Conservation (phyloP, 768 basidiomycete genomes). For the Thelephora aurantiotincta region DNA sequence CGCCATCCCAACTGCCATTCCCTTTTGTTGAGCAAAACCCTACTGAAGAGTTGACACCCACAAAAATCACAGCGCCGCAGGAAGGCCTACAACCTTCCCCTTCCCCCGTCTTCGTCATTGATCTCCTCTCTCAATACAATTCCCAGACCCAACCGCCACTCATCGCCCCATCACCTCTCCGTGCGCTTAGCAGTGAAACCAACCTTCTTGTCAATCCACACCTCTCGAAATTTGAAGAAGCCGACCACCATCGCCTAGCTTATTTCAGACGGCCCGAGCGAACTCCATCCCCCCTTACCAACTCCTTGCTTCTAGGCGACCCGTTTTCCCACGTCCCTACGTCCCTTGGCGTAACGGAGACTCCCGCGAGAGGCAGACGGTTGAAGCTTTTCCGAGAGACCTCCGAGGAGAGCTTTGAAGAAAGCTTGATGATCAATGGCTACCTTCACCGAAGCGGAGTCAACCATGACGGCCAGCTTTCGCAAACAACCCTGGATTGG, state of each 20-base stretch:
- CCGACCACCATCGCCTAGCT: conserved; percentile 55
- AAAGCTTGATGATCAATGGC: conserved; percentile 71
- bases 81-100: conserved; percentile 5
- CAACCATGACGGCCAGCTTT: conserved; percentile 11
- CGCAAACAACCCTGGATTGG: conserved; percentile 45
- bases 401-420: conserved; percentile 74
- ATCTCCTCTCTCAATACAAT: conserved; percentile 2
- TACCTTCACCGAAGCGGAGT: conserved; percentile 30
- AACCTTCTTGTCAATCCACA: conserved; percentile 41
- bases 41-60: conserved; percentile 7
- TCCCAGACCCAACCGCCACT: conserved; percentile 16
- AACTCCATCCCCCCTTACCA: conserved; percentile 26
- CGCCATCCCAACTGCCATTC: conserved; percentile 15
- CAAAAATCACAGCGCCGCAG: conserved; percentile 6
- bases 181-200: conserved; percentile 36
- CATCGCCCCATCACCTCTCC: conserved; percentile 14
- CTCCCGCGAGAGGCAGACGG: conserved; percentile 57
- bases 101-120: conserved; percentile 7
- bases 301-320: conserved; percentile 15
- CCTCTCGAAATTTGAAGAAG: conserved; percentile 32
- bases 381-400: conserved; percentile 71
- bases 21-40: conserved; percentile 16
- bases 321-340: conserved; percentile 3
- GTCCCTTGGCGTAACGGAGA: conserved; percentile 50
- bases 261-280: conserved; percentile 53